Evolutionary conservation across 2,329 filamentous ascomycete species (phyloP), one percentile per base, ranked within the genome.

Genomic region (Trichothecium sympodiale): DNA sequence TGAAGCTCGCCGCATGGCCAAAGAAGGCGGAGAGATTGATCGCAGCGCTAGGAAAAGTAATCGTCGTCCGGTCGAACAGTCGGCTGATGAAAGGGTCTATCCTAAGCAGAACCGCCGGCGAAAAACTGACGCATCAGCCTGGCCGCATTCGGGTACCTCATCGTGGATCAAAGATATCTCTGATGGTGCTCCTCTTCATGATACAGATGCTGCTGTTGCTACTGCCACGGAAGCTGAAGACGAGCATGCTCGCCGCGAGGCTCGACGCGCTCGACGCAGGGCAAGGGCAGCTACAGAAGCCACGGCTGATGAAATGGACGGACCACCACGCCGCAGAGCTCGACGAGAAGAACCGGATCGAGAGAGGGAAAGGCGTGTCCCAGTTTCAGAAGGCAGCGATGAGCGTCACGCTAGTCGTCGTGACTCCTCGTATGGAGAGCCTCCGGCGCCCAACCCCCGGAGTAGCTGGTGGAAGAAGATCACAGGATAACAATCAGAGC

Each of bases 111-210:
- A 56, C 33, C 55, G 58, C 12, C 54, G 50, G 12, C 52, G 56
- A 20, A 61, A 51, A 17, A 50, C 55, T 29, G 46, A 57, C 25
- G 45, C 39, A 7, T 42, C 63, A 8, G 60, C 60, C 8, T 79
- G 75, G 75, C 74, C 75, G 14, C 71, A 77, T 49, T 77, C 70
- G 6, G 74, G 75, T 17, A 79, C 74, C 0, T 74, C 71, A 8
- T 78, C 73, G 0, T 80, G 76, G 76, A 74, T 79, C 4, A 77
- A 77, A 52, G 74, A 79, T 10, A 68, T 77, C 45, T 72, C 69
- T 3, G 75, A 77, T 44, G 74, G 73, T 3, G 71, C 71, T 2
- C 72, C 74, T 3, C 74, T 74, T 2, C 72, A 50, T 15, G 44
- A 46, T 15, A 53, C 49, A n/a, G 58, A 59, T 10, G 58, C 54